phyloP scores from a whole-genome alignment of 23 red algal species.

The Cyanidiococcus yangmingshanensis region DNA sequence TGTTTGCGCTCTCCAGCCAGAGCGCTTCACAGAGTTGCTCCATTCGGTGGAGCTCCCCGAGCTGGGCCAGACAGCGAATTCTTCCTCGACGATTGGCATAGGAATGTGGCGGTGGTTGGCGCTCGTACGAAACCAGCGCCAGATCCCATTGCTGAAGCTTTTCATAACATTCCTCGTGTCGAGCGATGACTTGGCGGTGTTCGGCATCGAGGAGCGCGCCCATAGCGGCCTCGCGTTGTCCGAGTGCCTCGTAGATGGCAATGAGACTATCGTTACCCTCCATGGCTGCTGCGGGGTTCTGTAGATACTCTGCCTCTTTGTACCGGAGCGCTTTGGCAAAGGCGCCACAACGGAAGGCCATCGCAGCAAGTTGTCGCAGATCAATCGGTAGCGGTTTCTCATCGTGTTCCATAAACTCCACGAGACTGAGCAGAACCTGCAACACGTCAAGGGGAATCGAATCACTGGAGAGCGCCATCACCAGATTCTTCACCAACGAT shows the following conservation, averaged over 20 bases:
- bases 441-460: constrained; percentile 68
- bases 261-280: constrained; percentile 76
- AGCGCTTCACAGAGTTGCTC: constrained; percentile 35
- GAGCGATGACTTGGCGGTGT: constrained; percentile 35
- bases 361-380: constrained; percentile 41
- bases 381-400: constrained; percentile 86
- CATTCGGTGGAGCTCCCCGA: constrained; percentile 86
- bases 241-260: constrained; percentile 83
- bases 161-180: constrained; percentile 70
- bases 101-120: constrained; percentile 8
- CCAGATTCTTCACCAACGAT: constrained; percentile 44
- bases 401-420: constrained; percentile 99
- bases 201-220: constrained; percentile 70
- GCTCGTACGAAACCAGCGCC: constrained; percentile 42
- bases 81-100: constrained; percentile 35
- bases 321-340: constrained; percentile 90
- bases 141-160: constrained; percentile 81
- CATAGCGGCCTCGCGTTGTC: constrained; percentile 73
- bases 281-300: constrained; percentile 47
- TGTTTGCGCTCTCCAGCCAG: constrained; percentile 24
- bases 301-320: constrained; percentile 77
- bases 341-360: constrained; percentile 74
- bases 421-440: constrained; percentile 71
- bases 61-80: constrained; percentile 62
- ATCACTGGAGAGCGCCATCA: constrained; percentile 48